Evolutionary conservation across 2,329 filamentous ascomycete species (phyloP).

Genomic region (Ophiostoma himal-ulmi): DNA sequence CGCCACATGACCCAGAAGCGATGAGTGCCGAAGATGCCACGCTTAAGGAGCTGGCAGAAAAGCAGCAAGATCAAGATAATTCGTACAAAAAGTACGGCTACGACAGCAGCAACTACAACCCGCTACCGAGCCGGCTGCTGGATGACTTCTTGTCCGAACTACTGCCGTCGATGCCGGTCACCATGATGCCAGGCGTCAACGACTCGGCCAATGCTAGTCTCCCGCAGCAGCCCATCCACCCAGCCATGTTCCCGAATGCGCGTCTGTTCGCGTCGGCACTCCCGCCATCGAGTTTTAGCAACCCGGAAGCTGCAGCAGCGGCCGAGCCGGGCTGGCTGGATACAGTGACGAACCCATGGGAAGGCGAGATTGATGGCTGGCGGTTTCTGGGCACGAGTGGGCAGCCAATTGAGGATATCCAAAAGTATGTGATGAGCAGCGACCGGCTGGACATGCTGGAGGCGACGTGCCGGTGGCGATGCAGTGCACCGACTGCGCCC

Average conservation of each 20-base stretch:
- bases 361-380: slow-evolving; percentile 86
- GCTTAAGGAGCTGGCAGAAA: slow-evolving; percentile 13
- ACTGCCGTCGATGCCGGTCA: slow-evolving; percentile 80
- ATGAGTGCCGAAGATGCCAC: neutral
- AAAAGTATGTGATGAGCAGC: slow-evolving; percentile 78
- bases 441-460: slow-evolving; percentile 87
- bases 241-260: slow-evolving; percentile 78
- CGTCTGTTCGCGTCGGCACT: slow-evolving; percentile 55
- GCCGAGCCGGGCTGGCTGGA: slow-evolving; percentile 61
- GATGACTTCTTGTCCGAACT: slow-evolving; percentile 77
- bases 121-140: slow-evolving; percentile 73
- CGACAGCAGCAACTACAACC: slow-evolving; percentile 81
- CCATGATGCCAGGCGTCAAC: slow-evolving; percentile 72
- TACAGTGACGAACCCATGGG: slow-evolving; percentile 86
- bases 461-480: slow-evolving; percentile 85
- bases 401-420: slow-evolving; percentile 89
- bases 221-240: slow-evolving; percentile 88
- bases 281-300: slow-evolving; percentile 33
- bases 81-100: slow-evolving; percentile 82
- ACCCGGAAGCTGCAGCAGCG: neutral
- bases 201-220: slow-evolving; percentile 88
- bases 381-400: slow-evolving; percentile 79
- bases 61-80: slow-evolving; percentile 34
- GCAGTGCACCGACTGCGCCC: slow-evolving; percentile 85
- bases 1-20: slow-evolving; percentile 25